Base-by-base conservation (phyloP, 257 asterid species). In the Marsdenia floribunda region DNA sequence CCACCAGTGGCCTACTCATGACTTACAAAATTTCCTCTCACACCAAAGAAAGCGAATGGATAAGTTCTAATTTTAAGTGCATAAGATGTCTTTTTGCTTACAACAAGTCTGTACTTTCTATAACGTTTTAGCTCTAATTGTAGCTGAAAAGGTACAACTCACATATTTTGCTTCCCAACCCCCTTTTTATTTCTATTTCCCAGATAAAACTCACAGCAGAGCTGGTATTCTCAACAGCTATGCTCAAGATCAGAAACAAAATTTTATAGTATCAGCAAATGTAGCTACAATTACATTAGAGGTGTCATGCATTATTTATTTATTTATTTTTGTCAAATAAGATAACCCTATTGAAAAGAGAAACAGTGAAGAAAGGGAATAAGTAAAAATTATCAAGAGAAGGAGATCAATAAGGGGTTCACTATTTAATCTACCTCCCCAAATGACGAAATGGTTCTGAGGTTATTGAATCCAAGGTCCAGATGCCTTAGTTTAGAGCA, bases 391-490 rank as follows among this genome's bases (percentile, higher is more conserved):
- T 37, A 49, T 40, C 19, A 26, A 44, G 18, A 49, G 61, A 38
- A 50, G 46, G 4, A 44, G 38, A 12, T 13, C 6, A 52, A 49
- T 46, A 15, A 26, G 54, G 40, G 14, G 7, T 37, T 6, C 57
- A 44, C 21, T 26, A 52, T 60, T 77, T 55, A 44, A 77, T 68
- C 83, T 89, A 92, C 99, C 99, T 91, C 93, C 72, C 82, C 70
- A 74, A 90, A 89, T 61, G 93, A 89, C 49, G 88, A 81, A 78
- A 95, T 84, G 76, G 86, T 90, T 85, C 97, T 89, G 78, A 95
- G 88, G 86, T 88, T 89, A 86, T 90, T 92, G 81, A 88, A 95
- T 63, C 99, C 98, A 74, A 95, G 90, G 83, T 95, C 99, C 72
- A 95, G 85, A 74, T 88, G 91, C 85, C 88, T 92, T 87, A 95